Percentiles rank a stretch among this genome's conserved stretches.
Evolutionary conservation across 371 early-diverging fungal species (phyloP).

Genomic region (Catenaria anguillulae): DNA sequence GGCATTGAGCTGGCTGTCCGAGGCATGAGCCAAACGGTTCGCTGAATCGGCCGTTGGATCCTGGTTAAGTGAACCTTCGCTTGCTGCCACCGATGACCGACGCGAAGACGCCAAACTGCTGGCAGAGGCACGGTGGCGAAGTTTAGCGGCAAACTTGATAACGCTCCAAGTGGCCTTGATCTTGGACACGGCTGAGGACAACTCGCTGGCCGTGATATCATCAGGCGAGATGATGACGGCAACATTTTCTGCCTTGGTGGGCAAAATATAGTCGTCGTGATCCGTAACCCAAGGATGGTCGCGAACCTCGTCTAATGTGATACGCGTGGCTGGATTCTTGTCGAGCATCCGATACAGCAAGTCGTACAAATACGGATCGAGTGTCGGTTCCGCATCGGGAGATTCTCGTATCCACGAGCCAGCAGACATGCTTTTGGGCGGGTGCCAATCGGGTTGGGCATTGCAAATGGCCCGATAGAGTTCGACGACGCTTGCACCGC

Average conservation of each 20-base stretch:
- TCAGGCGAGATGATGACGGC: neutral
- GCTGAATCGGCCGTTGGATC: no score
- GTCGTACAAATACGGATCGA: neutral
- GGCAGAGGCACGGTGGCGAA: neutral
- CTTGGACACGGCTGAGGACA: neutral
- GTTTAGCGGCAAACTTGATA: neutral
- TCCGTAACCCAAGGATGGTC: conserved; percentile 55
- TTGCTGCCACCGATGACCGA: neutral
- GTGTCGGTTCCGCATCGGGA: conserved; percentile 21
- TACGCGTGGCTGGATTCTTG: conserved; percentile 62
- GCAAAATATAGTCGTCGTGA: neutral
- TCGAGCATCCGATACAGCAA: conserved; percentile 50
- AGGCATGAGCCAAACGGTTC: no score
- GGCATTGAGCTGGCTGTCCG: no score
- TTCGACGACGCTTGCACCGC: conserved; percentile 50
- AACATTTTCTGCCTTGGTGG: neutral
- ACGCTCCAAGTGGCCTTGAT: neutral
- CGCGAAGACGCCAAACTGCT: neutral
- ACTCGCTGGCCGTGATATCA: neutral
- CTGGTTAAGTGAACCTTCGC: no score
- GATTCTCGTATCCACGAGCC: no score
- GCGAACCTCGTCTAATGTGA: conserved; percentile 57
- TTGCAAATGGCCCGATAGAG: conserved; percentile 50
- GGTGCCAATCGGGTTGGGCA: neutral
- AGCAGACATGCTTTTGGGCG: no score